Conservation (phyloP, 495 filamentous ascomycete genomes). For the Platismatia glauca region DNA sequence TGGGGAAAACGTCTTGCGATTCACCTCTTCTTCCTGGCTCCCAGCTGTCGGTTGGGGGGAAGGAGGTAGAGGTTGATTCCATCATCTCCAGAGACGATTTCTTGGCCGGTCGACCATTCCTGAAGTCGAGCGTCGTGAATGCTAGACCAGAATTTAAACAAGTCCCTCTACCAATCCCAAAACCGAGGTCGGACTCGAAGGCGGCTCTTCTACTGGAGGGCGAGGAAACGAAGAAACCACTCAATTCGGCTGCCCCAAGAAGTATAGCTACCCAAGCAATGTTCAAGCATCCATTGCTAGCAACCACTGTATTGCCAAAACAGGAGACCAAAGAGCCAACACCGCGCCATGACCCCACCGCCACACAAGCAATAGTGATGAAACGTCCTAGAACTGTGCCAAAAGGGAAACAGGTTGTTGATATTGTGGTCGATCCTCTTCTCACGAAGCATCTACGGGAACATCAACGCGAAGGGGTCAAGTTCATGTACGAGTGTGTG, state of each 20-base stretch:
- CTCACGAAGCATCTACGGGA: slow-evolving; percentile 56
- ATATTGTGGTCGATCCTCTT: slow-evolving; percentile 72
- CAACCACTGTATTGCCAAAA: slow-evolving; percentile 43
- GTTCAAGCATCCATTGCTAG: slow-evolving; percentile 50
- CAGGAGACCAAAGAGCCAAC: slow-evolving; percentile 36
- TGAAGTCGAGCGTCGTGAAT: slow-evolving; percentile 27
- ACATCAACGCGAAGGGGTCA: slow-evolving; percentile 69
- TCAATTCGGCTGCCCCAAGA: slow-evolving; percentile 25
- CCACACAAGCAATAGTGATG: slow-evolving; percentile 61
- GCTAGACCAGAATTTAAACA: slow-evolving; percentile 16
- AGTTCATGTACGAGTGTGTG: slow-evolving; percentile 76
- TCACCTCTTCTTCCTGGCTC: slow-evolving; percentile 51
- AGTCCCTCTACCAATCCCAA: background rate
- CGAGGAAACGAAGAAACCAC: slow-evolving; percentile 17
- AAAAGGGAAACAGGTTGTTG: slow-evolving; percentile 60
- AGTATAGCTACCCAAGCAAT: slow-evolving; percentile 25
- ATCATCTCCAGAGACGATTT: slow-evolving; percentile 55
- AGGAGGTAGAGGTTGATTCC: slow-evolving; percentile 66
- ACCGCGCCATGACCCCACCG: slow-evolving; percentile 59
- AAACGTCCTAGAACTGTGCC: slow-evolving; percentile 47
- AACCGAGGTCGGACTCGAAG: slow-evolving; percentile 13
- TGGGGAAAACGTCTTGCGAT: slow-evolving; percentile 51
- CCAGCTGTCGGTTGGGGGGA: slow-evolving; percentile 56
- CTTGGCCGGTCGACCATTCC: slow-evolving; percentile 47
- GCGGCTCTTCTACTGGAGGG: slow-evolving; percentile 10